A percentile compares a stretch with the other conserved stretches of the same genome.
Evolutionary conservation across 2,329 filamentous ascomycete genomes (phyloP).

Genomic region (Neobulgaria alba): DNA sequence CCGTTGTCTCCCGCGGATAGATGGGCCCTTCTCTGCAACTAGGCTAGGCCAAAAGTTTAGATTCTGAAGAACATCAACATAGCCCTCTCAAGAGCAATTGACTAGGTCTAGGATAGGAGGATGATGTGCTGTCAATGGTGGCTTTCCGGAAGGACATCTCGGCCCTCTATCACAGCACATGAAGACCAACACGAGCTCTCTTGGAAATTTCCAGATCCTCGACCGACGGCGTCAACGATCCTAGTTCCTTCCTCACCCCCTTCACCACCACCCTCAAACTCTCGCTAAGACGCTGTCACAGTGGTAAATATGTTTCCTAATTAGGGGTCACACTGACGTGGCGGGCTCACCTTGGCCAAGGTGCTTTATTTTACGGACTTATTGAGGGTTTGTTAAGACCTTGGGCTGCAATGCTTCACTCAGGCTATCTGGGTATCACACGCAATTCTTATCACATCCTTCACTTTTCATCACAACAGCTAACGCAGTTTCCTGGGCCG

Average conservation of each 20-base stretch:
- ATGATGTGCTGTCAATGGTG: slow-evolving; percentile 26
- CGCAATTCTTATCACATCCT: slow-evolving; percentile 15
- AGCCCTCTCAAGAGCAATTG: slow-evolving; percentile 7
- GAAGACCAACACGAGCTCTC: slow-evolving; percentile 17
- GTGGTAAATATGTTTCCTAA: slow-evolving; percentile 19
- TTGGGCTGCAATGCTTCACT: slow-evolving; percentile 14
- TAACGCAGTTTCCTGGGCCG: slow-evolving; percentile 3
- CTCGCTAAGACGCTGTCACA: slow-evolving; percentile 14
- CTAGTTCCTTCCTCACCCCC: slow-evolving; percentile 15
- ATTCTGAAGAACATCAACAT: slow-evolving; percentile 16
- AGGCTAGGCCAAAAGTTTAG: too few species aligned
- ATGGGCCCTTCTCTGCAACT: slow-evolving; percentile 18
- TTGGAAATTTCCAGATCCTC: slow-evolving; percentile 19
- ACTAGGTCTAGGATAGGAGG: slow-evolving; percentile 6
- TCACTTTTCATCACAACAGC: slow-evolving; percentile 15
- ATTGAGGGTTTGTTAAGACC: slow-evolving; percentile 15
- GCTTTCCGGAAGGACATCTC: slow-evolving; percentile 15
- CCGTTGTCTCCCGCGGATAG: slow-evolving; percentile 17
- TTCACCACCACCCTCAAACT: slow-evolving; percentile 19
- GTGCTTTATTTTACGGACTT: slow-evolving; percentile 14
- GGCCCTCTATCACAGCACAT: slow-evolving; percentile 23
- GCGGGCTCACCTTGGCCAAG: slow-evolving; percentile 26
- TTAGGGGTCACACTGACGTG: slow-evolving; percentile 25
- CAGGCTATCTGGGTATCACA: slow-evolving; percentile 11
- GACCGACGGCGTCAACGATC: neutral